Percentiles rank a stretch among this genome's conserved stretches.
These are phyloP conservation scores for Elaeis guineensis DNA, from an alignment of 176 grass and related monocot species.

Conservation along the genomic window DNA sequence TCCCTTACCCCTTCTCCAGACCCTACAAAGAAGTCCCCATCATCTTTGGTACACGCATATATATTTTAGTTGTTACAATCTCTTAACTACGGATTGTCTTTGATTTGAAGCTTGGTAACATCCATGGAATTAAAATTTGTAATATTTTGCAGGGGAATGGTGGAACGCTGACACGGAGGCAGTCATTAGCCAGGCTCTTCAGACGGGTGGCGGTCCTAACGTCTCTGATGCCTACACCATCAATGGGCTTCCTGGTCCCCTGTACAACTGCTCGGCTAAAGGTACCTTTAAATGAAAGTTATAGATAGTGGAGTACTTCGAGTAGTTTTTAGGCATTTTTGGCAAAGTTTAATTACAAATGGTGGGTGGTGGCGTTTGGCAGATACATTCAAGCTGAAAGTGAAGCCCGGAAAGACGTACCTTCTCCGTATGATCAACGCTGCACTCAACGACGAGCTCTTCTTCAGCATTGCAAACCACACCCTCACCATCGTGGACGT, in stretches of 20 bases:
- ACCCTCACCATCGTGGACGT: constrained; percentile 61
- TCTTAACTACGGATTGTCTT: too few species aligned
- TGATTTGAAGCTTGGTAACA: too few species aligned
- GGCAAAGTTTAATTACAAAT: too few species aligned
- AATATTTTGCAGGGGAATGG: constrained; percentile 57
- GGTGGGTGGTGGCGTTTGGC: neutral
- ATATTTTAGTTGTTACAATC: too few species aligned
- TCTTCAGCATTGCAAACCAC: constrained; percentile 72
- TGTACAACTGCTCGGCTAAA: constrained; percentile 54
- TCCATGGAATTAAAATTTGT: neutral
- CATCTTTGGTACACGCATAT: constrained; percentile 23
- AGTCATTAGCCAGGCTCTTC: constrained; percentile 51
- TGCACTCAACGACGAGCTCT: too few species aligned
- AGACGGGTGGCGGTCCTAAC: constrained; percentile 53
- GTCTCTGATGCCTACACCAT: too few species aligned
- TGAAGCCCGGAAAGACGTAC: too few species aligned
- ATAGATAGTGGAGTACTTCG: too few species aligned
- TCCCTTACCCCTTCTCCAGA: constrained; percentile 61
- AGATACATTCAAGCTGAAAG: constrained; percentile 52
- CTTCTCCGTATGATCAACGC: too few species aligned
- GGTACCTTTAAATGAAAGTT: neutral
- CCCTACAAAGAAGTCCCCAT: constrained; percentile 50
- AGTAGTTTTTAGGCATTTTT: too few species aligned
- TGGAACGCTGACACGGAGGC: constrained; percentile 76
- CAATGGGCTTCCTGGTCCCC: constrained; percentile 47